Evolutionary conservation across 495 filamentous ascomycete species (phyloP).

Genomic region (Ramalina intermedia): DNA sequence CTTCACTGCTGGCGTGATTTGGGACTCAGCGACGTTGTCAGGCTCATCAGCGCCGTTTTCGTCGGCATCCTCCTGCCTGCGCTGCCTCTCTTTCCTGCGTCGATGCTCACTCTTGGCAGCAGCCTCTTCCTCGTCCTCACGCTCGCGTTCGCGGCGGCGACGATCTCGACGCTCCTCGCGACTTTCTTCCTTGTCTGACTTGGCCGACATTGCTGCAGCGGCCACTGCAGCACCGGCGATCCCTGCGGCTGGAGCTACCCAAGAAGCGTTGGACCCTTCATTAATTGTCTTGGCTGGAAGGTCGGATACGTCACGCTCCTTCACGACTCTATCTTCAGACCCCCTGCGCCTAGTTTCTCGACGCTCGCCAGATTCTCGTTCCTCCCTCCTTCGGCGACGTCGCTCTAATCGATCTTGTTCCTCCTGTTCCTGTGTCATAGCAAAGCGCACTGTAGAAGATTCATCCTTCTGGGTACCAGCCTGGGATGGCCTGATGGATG

Average conservation of each 20-base stretch:
- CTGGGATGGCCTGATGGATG: slow-evolving; percentile 11
- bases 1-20: slow-evolving; percentile 7
- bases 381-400: slow-evolving; percentile 19
- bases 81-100: slow-evolving; percentile 16
- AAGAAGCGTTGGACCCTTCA: slow-evolving; percentile 8
- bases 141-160: slow-evolving; percentile 17
- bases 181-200: slow-evolving; percentile 24
- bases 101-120: slow-evolving; percentile 16
- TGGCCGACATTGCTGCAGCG: slow-evolving; percentile 24
- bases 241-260: slow-evolving; percentile 33
- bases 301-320: not conserved
- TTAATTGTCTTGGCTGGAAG: not conserved
- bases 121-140: slow-evolving; percentile 14
- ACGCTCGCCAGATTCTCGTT: slow-evolving; percentile 13
- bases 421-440: slow-evolving; percentile 33
- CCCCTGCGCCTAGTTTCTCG: not conserved
- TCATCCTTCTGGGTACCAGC: slow-evolving; percentile 28
- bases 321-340: slow-evolving; percentile 1
- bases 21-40: slow-evolving; percentile 2
- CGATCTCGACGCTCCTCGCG: slow-evolving; percentile 9
- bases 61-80: slow-evolving; percentile 9
- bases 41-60: slow-evolving; percentile 5
- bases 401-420: slow-evolving; percentile 28
- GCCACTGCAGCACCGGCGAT: slow-evolving; percentile 32
- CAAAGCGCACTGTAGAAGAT: slow-evolving; percentile 30